phyloP scores from a whole-genome alignment of 495 filamentous ascomycete genomes.

The Penicillium turbatum region DNA sequence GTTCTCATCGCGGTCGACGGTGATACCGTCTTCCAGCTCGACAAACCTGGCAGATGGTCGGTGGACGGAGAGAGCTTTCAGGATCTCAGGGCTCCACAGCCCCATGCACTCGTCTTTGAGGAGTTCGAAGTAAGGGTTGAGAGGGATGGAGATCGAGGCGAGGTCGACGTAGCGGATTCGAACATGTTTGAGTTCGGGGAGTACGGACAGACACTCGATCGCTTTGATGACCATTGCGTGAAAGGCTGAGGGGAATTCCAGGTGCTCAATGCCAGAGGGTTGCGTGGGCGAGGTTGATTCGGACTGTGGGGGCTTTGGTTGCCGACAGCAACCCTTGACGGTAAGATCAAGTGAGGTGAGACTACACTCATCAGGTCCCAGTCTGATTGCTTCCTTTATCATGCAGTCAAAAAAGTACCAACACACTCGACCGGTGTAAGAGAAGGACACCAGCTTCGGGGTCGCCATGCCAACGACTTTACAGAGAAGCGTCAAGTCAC shows the following conservation, averaged over 20 bases:
- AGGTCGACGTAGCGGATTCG: constrained; percentile 70
- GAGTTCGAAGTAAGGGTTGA: constrained; percentile 66
- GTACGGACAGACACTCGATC: constrained; percentile 51
- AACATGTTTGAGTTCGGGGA: constrained; percentile 52
- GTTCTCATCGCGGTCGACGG: constrained; percentile 29
- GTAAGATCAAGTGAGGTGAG: constrained; percentile 63
- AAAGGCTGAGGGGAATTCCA: constrained; percentile 63
- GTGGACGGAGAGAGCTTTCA: constrained; percentile 48
- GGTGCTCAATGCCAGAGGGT: constrained; percentile 64
- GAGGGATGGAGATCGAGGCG: constrained; percentile 47
- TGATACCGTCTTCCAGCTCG: constrained; percentile 54
- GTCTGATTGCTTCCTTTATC: constrained; percentile 24
- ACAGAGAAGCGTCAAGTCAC: constrained; percentile 45
- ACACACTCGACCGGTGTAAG: constrained; percentile 65
- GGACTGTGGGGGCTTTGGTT: no score
- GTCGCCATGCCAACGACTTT: constrained; percentile 51
- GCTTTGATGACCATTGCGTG: constrained; percentile 58
- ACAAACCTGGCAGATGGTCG: constrained; percentile 54
- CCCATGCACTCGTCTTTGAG: constrained; percentile 54
- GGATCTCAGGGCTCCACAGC: constrained; percentile 64
- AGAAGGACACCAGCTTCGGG: constrained; percentile 56
- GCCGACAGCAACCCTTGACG: constrained; percentile 65
- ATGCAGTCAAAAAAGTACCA: constrained; percentile 49
- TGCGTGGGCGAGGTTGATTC: no score
- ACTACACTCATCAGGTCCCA: constrained; percentile 16